phyloP scores from a whole-genome alignment of 1,284 basidiomycete species.

The Boletellus deceptivus region DNA sequence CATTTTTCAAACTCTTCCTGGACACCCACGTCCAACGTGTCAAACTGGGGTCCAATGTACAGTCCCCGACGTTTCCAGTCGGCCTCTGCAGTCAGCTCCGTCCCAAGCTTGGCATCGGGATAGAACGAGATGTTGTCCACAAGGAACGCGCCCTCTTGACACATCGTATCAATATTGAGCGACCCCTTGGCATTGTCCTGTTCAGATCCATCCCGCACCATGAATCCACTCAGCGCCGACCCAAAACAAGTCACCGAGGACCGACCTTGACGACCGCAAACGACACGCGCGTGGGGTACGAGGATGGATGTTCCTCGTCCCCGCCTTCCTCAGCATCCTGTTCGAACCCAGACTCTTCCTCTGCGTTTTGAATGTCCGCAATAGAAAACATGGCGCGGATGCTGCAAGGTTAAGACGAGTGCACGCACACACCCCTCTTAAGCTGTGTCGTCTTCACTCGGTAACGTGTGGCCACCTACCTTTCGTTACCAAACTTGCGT shows the following conservation, averaged over 20 bases:
- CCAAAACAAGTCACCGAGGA: neutral
- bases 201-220: neutral
- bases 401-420: conserved; percentile 38
- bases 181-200: conserved; percentile 56
- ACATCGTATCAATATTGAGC: conserved; percentile 77
- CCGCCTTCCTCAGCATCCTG: conserved; percentile 37
- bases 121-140: conserved; percentile 92
- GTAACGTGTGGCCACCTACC: conserved; percentile 44
- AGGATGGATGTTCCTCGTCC: conserved; percentile 41
- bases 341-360: conserved; percentile 45
- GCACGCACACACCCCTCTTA: too few species aligned
- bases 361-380: conserved; percentile 61
- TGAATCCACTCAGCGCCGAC: neutral
- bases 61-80: conserved; percentile 91
- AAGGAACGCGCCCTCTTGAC: conserved; percentile 81
- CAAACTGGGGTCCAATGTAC: conserved; percentile 94
- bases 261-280: conserved; percentile 82
- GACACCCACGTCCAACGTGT: conserved; percentile 83
- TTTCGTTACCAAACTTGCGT: conserved; percentile 90
- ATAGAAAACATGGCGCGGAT: conserved; percentile 84
- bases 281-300: conserved; percentile 74
- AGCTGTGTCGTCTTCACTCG: too few species aligned
- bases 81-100: conserved; percentile 80
- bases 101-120: conserved; percentile 68
- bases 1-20: conserved; percentile 51